Conservation (phyloP, 1,284 basidiomycete genomes). For the Naganishia sp. region DNA sequence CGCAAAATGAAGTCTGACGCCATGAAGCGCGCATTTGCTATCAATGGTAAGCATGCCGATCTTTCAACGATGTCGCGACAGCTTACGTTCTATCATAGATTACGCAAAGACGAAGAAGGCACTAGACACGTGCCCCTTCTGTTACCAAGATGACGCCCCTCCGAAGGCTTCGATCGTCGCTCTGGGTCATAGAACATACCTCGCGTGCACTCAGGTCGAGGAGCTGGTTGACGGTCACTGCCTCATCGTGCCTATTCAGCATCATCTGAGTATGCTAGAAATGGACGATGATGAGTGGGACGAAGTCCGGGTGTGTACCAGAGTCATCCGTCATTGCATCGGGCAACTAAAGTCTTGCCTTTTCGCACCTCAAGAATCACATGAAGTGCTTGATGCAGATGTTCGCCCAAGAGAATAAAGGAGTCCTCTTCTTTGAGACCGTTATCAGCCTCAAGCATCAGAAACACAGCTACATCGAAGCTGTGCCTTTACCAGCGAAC, state of each 20-base stretch:
- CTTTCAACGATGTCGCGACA: too few species aligned
- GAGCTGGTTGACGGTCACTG: conserved; percentile 87
- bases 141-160: conserved; percentile 82
- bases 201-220: conserved; percentile 82
- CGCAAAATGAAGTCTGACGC: conserved; percentile 94
- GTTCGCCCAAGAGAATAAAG: conserved; percentile 84
- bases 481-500: conserved; percentile 80
- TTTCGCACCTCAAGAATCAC: conserved; percentile 70
- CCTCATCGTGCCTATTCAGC: conserved; percentile 92
- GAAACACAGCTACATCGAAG: conserved; percentile 88
- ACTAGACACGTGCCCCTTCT: conserved; percentile 80
- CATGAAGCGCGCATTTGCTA: conserved; percentile 95
- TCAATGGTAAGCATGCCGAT: conserved; percentile 66
- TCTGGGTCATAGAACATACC: conserved; percentile 84
- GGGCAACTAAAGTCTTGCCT: not conserved
- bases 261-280: conserved; percentile 86
- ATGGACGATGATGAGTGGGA: conserved; percentile 98
- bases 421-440: conserved; percentile 92
- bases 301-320: conserved; percentile 73
- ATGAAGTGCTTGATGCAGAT: conserved; percentile 98
- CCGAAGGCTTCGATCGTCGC: conserved; percentile 73
- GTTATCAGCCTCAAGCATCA: conserved; percentile 82
- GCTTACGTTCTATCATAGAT: conserved; percentile 61
- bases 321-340: conserved; percentile 8
- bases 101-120: conserved; percentile 92